Evolutionary conservation across 2,329 filamentous ascomycete species (phyloP).

Genomic region (Pseudonectria foliicola): DNA sequence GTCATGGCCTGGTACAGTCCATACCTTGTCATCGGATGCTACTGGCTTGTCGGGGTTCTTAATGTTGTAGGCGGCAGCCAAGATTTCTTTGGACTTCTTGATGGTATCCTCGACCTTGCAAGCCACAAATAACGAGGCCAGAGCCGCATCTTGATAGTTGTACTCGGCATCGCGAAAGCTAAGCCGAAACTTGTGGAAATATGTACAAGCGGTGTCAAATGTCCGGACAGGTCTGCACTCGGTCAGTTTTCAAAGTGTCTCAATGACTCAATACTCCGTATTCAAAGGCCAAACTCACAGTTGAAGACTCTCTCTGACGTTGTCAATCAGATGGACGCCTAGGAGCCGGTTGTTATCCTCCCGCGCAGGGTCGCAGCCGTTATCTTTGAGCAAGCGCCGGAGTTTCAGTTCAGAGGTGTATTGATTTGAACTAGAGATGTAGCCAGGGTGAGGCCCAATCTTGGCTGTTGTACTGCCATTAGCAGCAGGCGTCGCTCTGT

Average conservation of each 20-base stretch:
- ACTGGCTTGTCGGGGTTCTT: constrained; percentile 62
- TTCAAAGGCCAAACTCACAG: constrained; percentile 49
- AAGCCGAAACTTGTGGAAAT: constrained; percentile 90
- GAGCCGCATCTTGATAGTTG: constrained; percentile 76
- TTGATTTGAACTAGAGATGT: constrained; percentile 48
- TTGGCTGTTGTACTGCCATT: constrained; percentile 16
- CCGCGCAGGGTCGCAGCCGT: constrained; percentile 65
- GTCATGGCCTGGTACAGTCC: constrained; percentile 17
- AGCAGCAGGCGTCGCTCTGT: constrained; percentile 4
- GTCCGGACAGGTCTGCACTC: constrained; percentile 70
- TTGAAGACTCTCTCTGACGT: constrained; percentile 68
- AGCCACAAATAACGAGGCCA: constrained; percentile 82
- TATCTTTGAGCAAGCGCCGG: constrained; percentile 61
- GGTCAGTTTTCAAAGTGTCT: constrained; percentile 10
- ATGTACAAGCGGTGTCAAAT: constrained; percentile 83
- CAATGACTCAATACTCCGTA: no score
- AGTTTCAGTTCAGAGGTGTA: constrained; percentile 80
- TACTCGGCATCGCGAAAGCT: constrained; percentile 81
- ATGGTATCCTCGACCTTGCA: constrained; percentile 98
- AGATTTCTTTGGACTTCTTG: constrained; percentile 90
- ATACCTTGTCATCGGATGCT: constrained; percentile 75
- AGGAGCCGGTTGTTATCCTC: constrained; percentile 78
- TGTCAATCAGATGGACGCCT: constrained; percentile 84
- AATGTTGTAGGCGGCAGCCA: constrained; percentile 84
- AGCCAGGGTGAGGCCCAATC: constrained; percentile 39